These are phyloP conservation scores for Tympanopsis confertula DNA, from an alignment of 2,329 filamentous ascomycete genomes.

Conservation along the genomic window DNA sequence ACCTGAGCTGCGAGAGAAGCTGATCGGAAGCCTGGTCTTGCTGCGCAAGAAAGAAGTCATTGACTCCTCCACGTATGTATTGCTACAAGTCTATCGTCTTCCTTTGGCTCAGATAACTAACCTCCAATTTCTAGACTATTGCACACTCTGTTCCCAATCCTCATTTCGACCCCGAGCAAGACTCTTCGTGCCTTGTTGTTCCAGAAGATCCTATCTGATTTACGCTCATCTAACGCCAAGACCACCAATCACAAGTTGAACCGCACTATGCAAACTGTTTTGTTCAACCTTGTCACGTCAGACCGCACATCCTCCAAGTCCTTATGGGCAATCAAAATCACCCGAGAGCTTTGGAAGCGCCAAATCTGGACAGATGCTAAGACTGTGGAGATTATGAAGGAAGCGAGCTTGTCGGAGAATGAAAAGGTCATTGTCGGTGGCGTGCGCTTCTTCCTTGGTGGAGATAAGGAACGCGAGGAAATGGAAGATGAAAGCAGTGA, in stretches of 20 bases:
- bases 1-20: conserved; percentile 79
- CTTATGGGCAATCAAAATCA: conserved; percentile 92
- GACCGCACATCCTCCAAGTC: conserved; percentile 77
- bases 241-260: conserved; percentile 86
- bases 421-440: conserved; percentile 84
- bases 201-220: conserved; percentile 79
- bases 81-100: too few relatives aligned
- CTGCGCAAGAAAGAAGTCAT: conserved; percentile 85
- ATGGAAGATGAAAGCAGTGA: conserved; percentile 80
- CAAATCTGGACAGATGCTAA: conserved; percentile 93
- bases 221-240: conserved; percentile 79
- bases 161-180: conserved; percentile 87
- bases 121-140: conserved; percentile 44
- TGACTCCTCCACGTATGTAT: conserved; percentile 47
- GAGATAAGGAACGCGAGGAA: conserved; percentile 91
- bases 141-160: conserved; percentile 85
- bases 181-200: conserved; percentile 72
- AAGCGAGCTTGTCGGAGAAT: conserved; percentile 77
- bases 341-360: conserved; percentile 88
- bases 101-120: too few relatives aligned
- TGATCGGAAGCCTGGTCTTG: conserved; percentile 80
- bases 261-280: conserved; percentile 79
- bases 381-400: conserved; percentile 96
- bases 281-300: conserved; percentile 81
- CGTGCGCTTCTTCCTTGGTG: conserved; percentile 87